A percentile compares a stretch with the other conserved stretches of the same genome.
Evolutionary conservation across 1,284 basidiomycete species (phyloP).

Genomic region (Phlebopus sp.): DNA sequence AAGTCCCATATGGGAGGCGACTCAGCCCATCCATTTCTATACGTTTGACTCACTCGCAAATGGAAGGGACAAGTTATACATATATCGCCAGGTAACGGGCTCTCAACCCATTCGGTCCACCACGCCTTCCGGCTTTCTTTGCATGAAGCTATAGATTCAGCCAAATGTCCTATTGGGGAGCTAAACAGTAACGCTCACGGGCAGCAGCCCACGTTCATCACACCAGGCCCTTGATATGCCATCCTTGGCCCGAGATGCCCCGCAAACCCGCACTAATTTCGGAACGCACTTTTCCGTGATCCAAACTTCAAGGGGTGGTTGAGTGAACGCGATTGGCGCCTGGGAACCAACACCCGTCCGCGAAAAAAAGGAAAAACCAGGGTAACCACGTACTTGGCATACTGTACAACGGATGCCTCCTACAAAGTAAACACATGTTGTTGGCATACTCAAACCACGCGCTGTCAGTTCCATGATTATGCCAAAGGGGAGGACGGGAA

Average conservation of each 20-base stretch:
- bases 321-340: too few relatives aligned
- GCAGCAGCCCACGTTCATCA: neutral
- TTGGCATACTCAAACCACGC: neutral
- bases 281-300: neutral
- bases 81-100: neutral
- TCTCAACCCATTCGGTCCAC: neutral
- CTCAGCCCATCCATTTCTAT: neutral
- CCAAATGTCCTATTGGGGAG: neutral
- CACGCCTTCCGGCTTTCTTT: neutral
- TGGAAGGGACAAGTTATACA: neutral
- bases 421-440: neutral
- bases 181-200: too few relatives aligned
- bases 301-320: too few relatives aligned
- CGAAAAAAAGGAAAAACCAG: slow-evolving; percentile 13
- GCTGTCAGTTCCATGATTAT: neutral
- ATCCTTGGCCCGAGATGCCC: neutral
- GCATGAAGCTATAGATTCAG: neutral
- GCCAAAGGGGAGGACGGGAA: neutral
- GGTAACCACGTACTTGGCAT: slow-evolving; percentile 17
- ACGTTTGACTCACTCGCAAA: neutral
- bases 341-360: neutral
- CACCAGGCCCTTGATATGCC: neutral
- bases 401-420: too few relatives aligned
- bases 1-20: too few relatives aligned
- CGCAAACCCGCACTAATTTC: neutral